Evolutionary conservation across 805 yeast species (phyloP).

Genomic region (Candida pseudoglaebosa): DNA sequence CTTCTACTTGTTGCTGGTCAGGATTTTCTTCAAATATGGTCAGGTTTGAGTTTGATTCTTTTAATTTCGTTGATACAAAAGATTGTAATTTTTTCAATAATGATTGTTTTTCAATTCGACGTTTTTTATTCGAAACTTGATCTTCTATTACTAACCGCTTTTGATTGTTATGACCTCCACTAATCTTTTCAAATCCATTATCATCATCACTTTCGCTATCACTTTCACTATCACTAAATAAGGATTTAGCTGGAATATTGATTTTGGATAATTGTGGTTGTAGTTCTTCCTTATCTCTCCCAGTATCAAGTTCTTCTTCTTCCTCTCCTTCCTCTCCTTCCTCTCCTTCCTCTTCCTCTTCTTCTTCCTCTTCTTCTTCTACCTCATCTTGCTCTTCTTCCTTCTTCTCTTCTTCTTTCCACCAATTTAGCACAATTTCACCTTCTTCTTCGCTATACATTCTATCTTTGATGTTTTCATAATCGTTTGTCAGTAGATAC

Average conservation of each 20-base stretch:
- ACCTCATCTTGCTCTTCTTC: not conserved
- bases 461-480: constrained; percentile 1
- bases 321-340: constrained; percentile 5
- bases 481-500: constrained; percentile 3
- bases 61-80: not conserved
- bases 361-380: constrained; percentile 6
- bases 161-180: too few species aligned
- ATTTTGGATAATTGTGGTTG: not conserved
- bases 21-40: too few species aligned
- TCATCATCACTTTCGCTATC: not conserved
- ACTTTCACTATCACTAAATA: not conserved
- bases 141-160: not conserved
- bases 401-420: constrained; percentile 2
- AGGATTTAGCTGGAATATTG: too few species aligned
- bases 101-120: not conserved
- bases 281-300: not conserved
- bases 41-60: too few species aligned
- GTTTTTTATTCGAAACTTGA: not conserved
- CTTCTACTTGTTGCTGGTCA: too few species aligned
- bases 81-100: not conserved
- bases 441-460: constrained; percentile 3
- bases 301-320: not conserved
- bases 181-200: not conserved
- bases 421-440: constrained; percentile 1
- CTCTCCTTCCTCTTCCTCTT: constrained; percentile 3